A percentile compares a stretch with the other conserved stretches of the same genome.
These are phyloP conservation scores for Populus hybrid DNA, from an alignment of 441 rosid species.

Conservation along the genomic window DNA sequence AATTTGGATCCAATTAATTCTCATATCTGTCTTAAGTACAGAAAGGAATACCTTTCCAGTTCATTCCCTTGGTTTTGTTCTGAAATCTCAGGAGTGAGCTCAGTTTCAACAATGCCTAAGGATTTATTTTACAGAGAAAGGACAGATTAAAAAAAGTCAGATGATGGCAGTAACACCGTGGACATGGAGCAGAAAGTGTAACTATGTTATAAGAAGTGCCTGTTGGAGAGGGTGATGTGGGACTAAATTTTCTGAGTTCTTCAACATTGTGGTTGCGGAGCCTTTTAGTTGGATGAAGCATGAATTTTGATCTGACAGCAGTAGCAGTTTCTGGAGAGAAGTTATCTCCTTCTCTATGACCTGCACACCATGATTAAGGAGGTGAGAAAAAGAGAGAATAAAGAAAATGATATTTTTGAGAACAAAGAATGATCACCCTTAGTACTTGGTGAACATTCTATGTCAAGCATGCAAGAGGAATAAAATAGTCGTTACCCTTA, in stretches of 20 bases:
- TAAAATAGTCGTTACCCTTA: conserved; percentile 30
- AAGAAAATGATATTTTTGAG: not conserved
- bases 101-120: conserved; percentile 41
- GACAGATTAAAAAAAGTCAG: conserved; percentile 13
- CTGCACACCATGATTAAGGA: conserved; percentile 28
- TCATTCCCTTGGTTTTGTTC: conserved; percentile 61
- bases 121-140: too few relatives aligned
- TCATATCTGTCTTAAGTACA: not conserved
- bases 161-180: conserved; percentile 12
- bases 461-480: conserved; percentile 1
- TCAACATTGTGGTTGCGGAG: conserved; percentile 34
- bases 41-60: conserved; percentile 49
- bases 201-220: conserved; percentile 39
- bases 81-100: conserved; percentile 39
- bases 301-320: conserved; percentile 38
- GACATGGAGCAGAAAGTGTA: conserved; percentile 17
- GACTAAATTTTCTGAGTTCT: conserved; percentile 34
- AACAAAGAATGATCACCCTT: not conserved
- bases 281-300: conserved; percentile 44
- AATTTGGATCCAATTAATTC: conserved; percentile 5
- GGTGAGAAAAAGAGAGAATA: not conserved
- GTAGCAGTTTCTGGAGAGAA: conserved; percentile 35
- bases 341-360: conserved; percentile 29
- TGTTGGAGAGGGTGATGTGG: conserved; percentile 41
- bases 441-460: conserved; percentile 42